These are phyloP conservation scores for Corynascus novoguineensis DNA, from an alignment of 495 filamentous ascomycete genomes.

Conservation along the genomic window DNA sequence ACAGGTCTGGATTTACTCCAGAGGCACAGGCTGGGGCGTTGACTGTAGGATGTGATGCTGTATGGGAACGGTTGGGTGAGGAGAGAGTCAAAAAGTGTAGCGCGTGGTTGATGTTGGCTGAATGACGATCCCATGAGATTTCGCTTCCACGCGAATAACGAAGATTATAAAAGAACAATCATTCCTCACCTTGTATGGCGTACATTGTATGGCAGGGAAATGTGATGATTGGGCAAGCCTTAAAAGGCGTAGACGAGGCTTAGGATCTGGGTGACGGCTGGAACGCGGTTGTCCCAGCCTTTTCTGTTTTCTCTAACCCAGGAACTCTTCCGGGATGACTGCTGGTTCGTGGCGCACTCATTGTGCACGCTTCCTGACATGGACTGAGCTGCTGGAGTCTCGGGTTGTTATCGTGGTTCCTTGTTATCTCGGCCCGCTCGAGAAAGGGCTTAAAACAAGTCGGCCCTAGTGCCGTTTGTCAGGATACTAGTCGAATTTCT, in stretches of 20 bases:
- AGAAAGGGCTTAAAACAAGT: no score
- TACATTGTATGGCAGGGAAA: no score
- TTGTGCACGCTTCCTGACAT: no score
- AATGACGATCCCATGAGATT: slow-evolving; percentile 8
- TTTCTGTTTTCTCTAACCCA: no score
- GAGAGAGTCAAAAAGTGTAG: not conserved
- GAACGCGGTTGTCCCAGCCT: slow-evolving; percentile 1
- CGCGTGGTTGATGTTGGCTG: not conserved
- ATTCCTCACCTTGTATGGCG: no score
- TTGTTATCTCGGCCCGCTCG: no score
- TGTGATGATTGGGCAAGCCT: slow-evolving; percentile 4
- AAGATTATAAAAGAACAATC: not conserved
- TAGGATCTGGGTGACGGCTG: not conserved
- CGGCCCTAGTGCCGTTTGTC: no score
- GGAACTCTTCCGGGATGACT: no score
- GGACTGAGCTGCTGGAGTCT: no score
- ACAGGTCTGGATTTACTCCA: not conserved
- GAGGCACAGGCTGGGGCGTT: not conserved
- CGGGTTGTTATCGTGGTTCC: no score
- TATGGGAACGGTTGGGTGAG: not conserved
- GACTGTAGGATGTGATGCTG: not conserved
- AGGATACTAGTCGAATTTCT: no score
- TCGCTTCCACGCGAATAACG: not conserved
- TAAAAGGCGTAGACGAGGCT: not conserved
- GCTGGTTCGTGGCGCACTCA: no score